Evolutionary conservation across 176 grass and related monocot species (phyloP), one percentile per base, ranked within the genome.

Genomic region (Canna indica): DNA sequence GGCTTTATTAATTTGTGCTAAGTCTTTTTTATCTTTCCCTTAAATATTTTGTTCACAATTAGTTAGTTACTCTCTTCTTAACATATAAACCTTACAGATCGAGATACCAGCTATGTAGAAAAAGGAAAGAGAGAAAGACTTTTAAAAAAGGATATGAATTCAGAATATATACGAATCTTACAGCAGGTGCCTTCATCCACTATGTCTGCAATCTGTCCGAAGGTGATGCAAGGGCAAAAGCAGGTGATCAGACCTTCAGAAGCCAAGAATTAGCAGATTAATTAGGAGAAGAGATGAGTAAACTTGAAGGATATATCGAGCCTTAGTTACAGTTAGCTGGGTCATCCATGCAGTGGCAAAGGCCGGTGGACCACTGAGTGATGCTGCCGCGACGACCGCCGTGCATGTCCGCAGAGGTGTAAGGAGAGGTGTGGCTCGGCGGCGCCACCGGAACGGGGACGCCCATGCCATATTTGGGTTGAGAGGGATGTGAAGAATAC

Each of bases 341-440:
- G 44, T 99, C 94, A 77, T 99, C 94, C 86, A 88, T 84, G 72
- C 94, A 99, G 81, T 99, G 86, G 86, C 88, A 99, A 59, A 99
- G 94, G 26, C 94, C 84, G 15, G 94, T 99, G 13, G 94, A 99
- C 94, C 94, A 99, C 24, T 13, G 69, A 32, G 60, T 72, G 36
- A 92, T 52, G 41, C 41, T 11, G 67, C 26, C 28, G 66, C 18
- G 41, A 44, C 4, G 41, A 11, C 41, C 9, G 41, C 41, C 41
- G 1, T 44, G 41, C 7, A 11, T 11, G 73, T 77, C 72, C 10
- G 67, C 61, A 73, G 5, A 64, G 28, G 29, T 77, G 63, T 11
- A 63, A 7, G 59, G 29, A 1, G 13, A 25, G 9, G 3, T 57
- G n/a, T 44, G 41, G 41, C 13, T 5, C 17, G 53, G 53, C 1